Evolutionary conservation across 768 basidiomycete species (phyloP).

Genomic region (Gyrodon lividus): DNA sequence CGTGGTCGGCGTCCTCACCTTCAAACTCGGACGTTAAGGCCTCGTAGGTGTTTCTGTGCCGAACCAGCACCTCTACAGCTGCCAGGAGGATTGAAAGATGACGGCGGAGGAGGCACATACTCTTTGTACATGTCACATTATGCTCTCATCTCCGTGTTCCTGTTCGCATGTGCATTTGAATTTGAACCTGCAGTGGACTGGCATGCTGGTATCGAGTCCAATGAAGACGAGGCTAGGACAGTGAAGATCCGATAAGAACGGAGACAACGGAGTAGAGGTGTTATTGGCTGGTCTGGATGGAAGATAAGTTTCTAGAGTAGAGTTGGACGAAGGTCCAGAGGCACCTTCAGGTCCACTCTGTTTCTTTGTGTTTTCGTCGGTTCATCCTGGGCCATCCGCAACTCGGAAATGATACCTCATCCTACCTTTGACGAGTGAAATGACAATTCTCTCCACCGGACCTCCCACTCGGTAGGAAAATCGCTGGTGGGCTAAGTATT

Average conservation of each 20-base stretch:
- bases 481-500: too few species aligned
- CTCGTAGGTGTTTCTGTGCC: too few species aligned
- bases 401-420: too few species aligned
- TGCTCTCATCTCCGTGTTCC: too few species aligned
- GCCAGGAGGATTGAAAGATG: background rate
- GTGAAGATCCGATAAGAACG: background rate
- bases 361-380: background rate
- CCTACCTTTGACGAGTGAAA: too few species aligned
- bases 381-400: too few species aligned
- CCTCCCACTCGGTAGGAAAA: too few species aligned
- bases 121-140: too few species aligned
- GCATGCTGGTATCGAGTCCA: conserved; percentile 25
- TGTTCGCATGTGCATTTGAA: background rate
- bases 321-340: background rate
- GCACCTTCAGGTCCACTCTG: background rate
- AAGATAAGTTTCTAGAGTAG: background rate
- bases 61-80: too few species aligned
- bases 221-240: background rate
- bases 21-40: too few species aligned
- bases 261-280: background rate
- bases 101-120: background rate
- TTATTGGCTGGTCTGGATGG: background rate
- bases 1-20: background rate
- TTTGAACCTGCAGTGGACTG: too few species aligned
- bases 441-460: too few species aligned